These are phyloP conservation scores for Ophiostoma himal-ulmi DNA, from an alignment of 2,329 filamentous ascomycete genomes.

Conservation along the genomic window DNA sequence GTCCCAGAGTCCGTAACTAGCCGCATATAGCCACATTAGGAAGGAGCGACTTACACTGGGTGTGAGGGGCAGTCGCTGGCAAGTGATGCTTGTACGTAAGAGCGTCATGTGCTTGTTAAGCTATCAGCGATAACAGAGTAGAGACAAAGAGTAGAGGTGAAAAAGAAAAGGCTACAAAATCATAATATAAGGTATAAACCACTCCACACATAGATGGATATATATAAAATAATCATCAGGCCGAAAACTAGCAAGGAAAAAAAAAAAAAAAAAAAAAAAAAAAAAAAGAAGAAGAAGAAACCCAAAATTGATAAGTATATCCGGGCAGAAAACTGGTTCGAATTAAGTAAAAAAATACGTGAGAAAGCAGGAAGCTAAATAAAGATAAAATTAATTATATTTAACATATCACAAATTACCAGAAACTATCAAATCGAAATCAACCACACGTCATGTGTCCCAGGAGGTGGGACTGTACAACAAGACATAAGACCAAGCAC, in stretches of 20 bases:
- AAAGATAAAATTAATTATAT: neutral
- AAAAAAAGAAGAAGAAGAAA: neutral
- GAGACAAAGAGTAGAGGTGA: neutral
- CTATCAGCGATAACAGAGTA: neutral
- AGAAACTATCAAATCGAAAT: neutral
- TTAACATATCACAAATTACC: neutral
- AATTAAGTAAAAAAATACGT: neutral
- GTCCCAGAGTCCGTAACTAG: conserved; percentile 15
- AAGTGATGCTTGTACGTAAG: conserved; percentile 16
- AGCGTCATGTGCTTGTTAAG: conserved; percentile 11
- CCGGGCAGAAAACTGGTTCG: neutral
- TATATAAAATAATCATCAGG: neutral
- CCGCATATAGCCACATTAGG: conserved; percentile 19
- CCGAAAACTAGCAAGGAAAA: too few species aligned
- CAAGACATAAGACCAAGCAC: neutral
- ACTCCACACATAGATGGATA: neutral
- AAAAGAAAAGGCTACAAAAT: neutral
- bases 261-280: neutral
- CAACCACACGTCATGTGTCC: neutral
- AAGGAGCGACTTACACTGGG: neutral
- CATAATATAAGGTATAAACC: too few species aligned
- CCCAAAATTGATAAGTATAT: neutral
- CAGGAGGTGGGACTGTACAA: neutral
- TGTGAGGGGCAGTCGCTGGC: neutral
- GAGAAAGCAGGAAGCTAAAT: neutral